Evolutionary conservation across 352 stramenopile species (phyloP), one percentile per base, ranked within the genome.

Genomic region (Elongisporangium anandrum): DNA sequence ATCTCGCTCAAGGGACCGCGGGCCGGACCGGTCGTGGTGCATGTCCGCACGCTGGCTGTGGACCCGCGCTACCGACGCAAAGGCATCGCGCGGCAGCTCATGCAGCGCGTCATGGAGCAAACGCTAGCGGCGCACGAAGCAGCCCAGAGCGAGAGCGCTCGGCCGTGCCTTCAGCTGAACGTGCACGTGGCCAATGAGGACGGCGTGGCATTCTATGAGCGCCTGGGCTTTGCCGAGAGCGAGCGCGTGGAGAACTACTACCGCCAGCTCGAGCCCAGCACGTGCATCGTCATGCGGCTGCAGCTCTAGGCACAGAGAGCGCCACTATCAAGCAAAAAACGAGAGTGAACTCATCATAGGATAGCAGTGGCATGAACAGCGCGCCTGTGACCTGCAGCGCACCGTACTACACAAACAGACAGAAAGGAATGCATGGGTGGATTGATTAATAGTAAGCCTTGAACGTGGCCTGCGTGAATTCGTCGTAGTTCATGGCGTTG

Each of bases 381-480:
- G n/a, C n/a, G n/a, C n/a, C n/a, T n/a, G n/a, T n/a, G n/a, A n/a
- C n/a, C n/a, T n/a, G n/a, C n/a, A n/a, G n/a, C n/a, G n/a, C n/a
- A n/a, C n/a, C n/a, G n/a, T n/a, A n/a, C n/a, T n/a, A n/a, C n/a
- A n/a, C n/a, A n/a, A n/a, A n/a, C n/a, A n/a, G n/a, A n/a, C n/a
- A n/a, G n/a, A n/a, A n/a, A n/a, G n/a, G n/a, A n/a, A n/a, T n/a
- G n/a, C n/a, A n/a, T n/a, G n/a, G n/a, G n/a, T 20, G 21, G 52
- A 24, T 48, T 23, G 3, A 3, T 38, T 73, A 87, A 57, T 98
- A 97, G 70, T 98, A 98, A 12, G 89, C 90, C 60, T 83, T 77
- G 71, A 97, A 92, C 22, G 94, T 98, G 34, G 85, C 86, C 60
- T 95, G 78, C 22, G 79, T 92, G 69, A 98, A 98, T 56, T 97